Percentiles rank a stretch among this genome's conserved stretches.
Conservation (phyloP, 306 rosid genomes). For the Rosa rugosa region DNA sequence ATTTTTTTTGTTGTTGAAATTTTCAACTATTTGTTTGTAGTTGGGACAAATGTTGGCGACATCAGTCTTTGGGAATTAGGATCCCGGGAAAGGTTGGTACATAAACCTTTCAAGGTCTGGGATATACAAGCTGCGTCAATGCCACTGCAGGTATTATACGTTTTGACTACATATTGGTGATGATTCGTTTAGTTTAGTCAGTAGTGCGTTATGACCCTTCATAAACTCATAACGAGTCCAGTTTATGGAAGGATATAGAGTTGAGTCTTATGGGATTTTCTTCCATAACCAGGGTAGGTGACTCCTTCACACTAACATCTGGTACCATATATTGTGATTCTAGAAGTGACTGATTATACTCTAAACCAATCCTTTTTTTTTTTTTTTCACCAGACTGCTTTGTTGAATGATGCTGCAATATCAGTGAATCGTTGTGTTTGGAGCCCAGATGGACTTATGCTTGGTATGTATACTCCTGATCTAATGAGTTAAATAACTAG, state of each 20-base stretch:
- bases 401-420: slow-evolving; percentile 39
- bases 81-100: slow-evolving; percentile 42
- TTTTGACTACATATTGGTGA: neutral
- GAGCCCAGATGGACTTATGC: slow-evolving; percentile 47
- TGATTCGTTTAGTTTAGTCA: neutral
- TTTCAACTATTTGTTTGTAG: slow-evolving; percentile 24
- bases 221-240: neutral
- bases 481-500: neutral
- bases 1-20: neutral
- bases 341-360: slow-evolving; percentile 18
- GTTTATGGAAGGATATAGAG: neutral
- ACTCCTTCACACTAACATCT: slow-evolving; percentile 1
- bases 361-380: neutral
- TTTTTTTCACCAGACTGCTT: slow-evolving; percentile 30
- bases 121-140: slow-evolving; percentile 34
- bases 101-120: slow-evolving; percentile 43
- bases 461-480: slow-evolving; percentile 29
- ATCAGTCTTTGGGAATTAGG: slow-evolving; percentile 49
- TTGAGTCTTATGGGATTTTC: neutral
- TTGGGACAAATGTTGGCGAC: slow-evolving; percentile 51
- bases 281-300: neutral
- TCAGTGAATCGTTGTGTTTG: slow-evolving; percentile 52
- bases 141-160: slow-evolving; percentile 37
- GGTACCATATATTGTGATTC: neutral
- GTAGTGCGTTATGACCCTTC: neutral